Percentiles rank a stretch among this genome's conserved stretches.
These are phyloP conservation scores for Sporisorium sorghi DNA, from an alignment of 1,284 basidiomycete species.

Conservation along the genomic window DNA sequence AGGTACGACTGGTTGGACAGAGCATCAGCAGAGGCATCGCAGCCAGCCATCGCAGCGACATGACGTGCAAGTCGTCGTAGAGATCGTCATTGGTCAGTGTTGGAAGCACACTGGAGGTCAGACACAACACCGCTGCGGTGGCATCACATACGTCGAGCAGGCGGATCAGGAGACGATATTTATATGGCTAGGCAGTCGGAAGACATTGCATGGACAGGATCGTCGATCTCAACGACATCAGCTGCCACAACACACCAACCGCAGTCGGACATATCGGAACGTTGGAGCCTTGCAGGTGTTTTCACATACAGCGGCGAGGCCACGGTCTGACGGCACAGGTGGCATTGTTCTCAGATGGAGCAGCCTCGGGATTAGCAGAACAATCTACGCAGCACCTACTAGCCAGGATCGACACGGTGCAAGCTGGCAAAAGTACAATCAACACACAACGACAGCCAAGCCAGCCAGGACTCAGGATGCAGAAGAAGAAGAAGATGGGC, in stretches of 20 bases:
- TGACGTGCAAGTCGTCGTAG: background rate
- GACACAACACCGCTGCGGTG: background rate
- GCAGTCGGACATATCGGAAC: background rate
- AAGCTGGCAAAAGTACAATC: too few relatives aligned
- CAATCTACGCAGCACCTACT: too few relatives aligned
- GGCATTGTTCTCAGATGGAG: background rate
- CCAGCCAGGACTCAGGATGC: background rate
- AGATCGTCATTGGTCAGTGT: background rate
- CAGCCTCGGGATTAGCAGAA: background rate
- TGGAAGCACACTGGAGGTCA: background rate
- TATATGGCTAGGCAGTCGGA: background rate
- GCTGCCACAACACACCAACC: background rate
- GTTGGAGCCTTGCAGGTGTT: background rate
- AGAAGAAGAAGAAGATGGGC: slow-evolving; percentile 7
- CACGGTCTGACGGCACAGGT: background rate
- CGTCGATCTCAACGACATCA: background rate
- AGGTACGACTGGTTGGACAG: background rate
- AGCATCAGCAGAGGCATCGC: background rate
- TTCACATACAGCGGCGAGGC: background rate
- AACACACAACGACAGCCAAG: background rate
- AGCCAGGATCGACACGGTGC: too few relatives aligned
- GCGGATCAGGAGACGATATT: background rate
- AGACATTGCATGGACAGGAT: background rate
- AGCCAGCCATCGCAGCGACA: background rate
- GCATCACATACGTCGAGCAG: background rate